Evolutionary conservation across 2,329 filamentous ascomycete species (phyloP).

Genomic region (Teratosphaeria pseudoeucalypti): DNA sequence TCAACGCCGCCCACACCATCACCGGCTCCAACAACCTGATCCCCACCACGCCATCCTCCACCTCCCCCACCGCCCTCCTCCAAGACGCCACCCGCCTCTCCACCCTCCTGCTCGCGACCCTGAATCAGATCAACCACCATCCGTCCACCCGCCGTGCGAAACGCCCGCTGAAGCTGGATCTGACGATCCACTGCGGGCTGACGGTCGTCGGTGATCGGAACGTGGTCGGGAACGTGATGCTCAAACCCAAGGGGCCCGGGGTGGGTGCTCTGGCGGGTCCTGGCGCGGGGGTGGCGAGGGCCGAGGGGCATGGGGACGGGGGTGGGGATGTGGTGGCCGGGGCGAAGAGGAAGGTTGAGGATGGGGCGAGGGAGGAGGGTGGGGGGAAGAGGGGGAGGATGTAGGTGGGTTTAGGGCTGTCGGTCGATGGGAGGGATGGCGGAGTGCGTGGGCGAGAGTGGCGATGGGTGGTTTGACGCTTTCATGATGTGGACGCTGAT

Average conservation of each 20-base stretch:
- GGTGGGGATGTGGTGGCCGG: constrained; percentile 6
- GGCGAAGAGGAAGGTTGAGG: constrained; percentile 23
- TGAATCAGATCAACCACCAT: constrained; percentile 32
- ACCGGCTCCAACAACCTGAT: constrained; percentile 41
- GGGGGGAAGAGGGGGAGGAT: constrained; percentile 10
- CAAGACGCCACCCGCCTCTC: constrained; percentile 36
- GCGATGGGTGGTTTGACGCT: not conserved
- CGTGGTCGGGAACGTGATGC: constrained; percentile 20
- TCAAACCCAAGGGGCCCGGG: constrained; percentile 15
- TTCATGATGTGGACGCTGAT: not conserved
- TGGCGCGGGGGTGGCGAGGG: not conserved
- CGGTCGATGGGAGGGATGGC: too few species aligned
- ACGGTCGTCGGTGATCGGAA: constrained; percentile 22
- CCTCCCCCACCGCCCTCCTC: constrained; percentile 5
- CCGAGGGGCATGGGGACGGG: not conserved
- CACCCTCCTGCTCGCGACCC: constrained; percentile 34
- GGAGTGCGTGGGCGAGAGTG: not conserved
- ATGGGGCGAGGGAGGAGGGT: constrained; percentile 7
- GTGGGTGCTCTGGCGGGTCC: constrained; percentile 4
- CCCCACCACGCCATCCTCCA: constrained; percentile 23
- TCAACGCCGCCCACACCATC: constrained; percentile 41
- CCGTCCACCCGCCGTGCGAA: constrained; percentile 29
- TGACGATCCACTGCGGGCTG: constrained; percentile 30
- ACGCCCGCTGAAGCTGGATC: constrained; percentile 37
- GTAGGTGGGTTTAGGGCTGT: not conserved